A percentile compares a stretch with the other conserved stretches of the same genome.
Conservation (phyloP, 2,329 filamentous ascomycete species). For the Neonectria faginata region DNA sequence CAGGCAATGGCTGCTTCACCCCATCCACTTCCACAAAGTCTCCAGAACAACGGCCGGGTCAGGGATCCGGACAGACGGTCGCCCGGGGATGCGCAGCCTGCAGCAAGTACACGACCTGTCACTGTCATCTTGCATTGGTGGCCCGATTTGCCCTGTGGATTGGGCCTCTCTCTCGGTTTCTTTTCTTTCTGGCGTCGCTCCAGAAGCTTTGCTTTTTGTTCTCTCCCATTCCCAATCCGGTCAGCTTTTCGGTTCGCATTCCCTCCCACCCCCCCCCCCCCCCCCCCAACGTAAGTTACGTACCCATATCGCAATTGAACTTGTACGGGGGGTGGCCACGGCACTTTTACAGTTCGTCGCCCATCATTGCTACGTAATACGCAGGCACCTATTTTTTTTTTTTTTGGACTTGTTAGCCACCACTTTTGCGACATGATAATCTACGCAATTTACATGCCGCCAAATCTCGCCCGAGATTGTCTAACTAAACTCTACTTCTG, state of each 20-base stretch:
- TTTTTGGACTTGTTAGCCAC: not conserved
- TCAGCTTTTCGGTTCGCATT: constrained; percentile 1
- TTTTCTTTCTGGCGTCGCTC: constrained; percentile 33
- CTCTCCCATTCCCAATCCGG: constrained; percentile 14
- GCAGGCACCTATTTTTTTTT: too few species aligned
- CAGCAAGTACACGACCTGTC: constrained; percentile 37
- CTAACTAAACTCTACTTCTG: constrained; percentile 4
- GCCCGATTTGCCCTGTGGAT: constrained; percentile 26
- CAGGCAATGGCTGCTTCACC: not conserved
- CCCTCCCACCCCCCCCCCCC: not conserved
- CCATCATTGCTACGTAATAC: not conserved
- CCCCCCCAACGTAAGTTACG: not conserved
- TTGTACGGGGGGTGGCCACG: too few species aligned
- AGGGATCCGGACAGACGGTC: not conserved
- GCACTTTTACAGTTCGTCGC: not conserved
- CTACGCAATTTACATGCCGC: not conserved
- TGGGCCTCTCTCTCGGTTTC: not conserved
- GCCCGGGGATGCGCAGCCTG: not conserved
- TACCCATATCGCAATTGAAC: too few species aligned
- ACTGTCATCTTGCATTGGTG: constrained; percentile 44
- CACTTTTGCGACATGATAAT: not conserved
- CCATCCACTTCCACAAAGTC: not conserved
- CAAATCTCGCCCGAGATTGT: not conserved
- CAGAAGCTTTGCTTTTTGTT: constrained; percentile 39
- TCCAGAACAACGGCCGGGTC: not conserved